Percentiles rank a stretch among this genome's conserved stretches.
These are phyloP conservation scores for Pseudomassariella vexata DNA, from an alignment of 2,329 filamentous ascomycete species.

Conservation along the genomic window DNA sequence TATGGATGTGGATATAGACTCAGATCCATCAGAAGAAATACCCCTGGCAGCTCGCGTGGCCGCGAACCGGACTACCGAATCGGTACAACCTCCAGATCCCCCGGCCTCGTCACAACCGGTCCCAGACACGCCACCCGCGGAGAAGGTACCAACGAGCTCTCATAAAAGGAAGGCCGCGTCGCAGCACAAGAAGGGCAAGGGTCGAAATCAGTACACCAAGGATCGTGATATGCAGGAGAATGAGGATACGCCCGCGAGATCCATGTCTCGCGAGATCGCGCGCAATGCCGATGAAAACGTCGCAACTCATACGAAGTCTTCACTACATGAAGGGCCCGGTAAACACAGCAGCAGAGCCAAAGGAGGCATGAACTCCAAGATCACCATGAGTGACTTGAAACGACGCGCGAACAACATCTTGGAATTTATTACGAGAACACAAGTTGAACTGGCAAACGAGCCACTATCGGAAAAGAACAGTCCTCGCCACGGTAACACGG, in stretches of 20 bases:
- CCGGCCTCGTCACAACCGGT: slow-evolving; percentile 40
- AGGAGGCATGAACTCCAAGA: slow-evolving; percentile 55
- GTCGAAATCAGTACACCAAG: slow-evolving; percentile 78
- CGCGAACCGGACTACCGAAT: slow-evolving; percentile 25
- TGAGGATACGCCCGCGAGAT: slow-evolving; percentile 52
- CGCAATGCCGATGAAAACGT: slow-evolving; percentile 40
- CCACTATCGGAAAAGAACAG: slow-evolving; percentile 35
- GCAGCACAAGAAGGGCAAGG: slow-evolving; percentile 63
- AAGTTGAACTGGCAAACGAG: slow-evolving; percentile 76
- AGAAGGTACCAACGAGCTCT: slow-evolving; percentile 33
- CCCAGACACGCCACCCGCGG: slow-evolving; percentile 41
- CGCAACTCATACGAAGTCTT: slow-evolving; percentile 22
- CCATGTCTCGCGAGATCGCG: slow-evolving; percentile 42
- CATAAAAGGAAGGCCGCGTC: slow-evolving; percentile 53
- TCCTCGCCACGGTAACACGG: slow-evolving; percentile 34
- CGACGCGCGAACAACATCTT: slow-evolving; percentile 77
- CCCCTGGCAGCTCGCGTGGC: slow-evolving; percentile 40
- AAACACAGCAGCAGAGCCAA: slow-evolving; percentile 51
- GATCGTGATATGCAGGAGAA: slow-evolving; percentile 55
- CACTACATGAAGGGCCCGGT: slow-evolving; percentile 29
- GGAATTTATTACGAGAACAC: slow-evolving; percentile 83
- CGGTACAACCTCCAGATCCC: slow-evolving; percentile 30
- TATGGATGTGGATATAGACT: slow-evolving; percentile 47
- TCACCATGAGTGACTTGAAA: slow-evolving; percentile 85
- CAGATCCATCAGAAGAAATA: slow-evolving; percentile 65